Evolutionary conservation across 306 rosid species (phyloP), one percentile per base, ranked within the genome.

Genomic region (Trifolium pratense): DNA sequence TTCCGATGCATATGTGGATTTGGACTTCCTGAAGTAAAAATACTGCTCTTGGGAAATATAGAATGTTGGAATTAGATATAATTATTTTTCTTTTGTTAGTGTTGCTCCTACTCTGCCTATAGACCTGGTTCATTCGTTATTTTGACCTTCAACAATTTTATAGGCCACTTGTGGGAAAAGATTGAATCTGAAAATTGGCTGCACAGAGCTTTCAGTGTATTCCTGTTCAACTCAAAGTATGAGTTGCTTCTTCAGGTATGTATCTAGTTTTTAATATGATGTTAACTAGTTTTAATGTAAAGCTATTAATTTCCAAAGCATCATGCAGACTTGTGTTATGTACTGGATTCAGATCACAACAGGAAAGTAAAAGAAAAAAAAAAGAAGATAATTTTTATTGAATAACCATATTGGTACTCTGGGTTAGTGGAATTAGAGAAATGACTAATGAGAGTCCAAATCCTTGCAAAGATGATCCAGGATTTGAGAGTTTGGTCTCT

Each of bases 101-200:
- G 61, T 45, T 76, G 48, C 60, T 42, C 39, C 9, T 61, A 64
- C 13, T 42, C 43, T 55, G 51, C 63, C 31, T 45, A 36, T 53
- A 23, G 20, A 31, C 23, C 14, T 17, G 72, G 71, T 69, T 52
- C 32, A 21, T 56, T 58, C 56, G 71, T 63, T 67, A 34, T 21
- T 64, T 56, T 74, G 45, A 73, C 29, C 77, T 78, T 80, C 15
- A 26, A 29, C 40, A 69, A 72, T 71, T 77, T 67, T 68, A 45
- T 76, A 95, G 99, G 99, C 75, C 99, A 95, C 80, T 86, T 95
- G 90, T 87, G 89, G 99, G 97, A 91, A 62, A 95, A 91, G 86
- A 91, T 95, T 77, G 97, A 95, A 81, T 68, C 92, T 70, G 93
- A 83, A 76, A 91, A 90, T 75, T 70, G 84, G 93, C 87, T 95